These are phyloP conservation scores for Macadamia tetraphylla DNA, from an alignment of 164 flowering plant genomes.

Conservation along the genomic window DNA sequence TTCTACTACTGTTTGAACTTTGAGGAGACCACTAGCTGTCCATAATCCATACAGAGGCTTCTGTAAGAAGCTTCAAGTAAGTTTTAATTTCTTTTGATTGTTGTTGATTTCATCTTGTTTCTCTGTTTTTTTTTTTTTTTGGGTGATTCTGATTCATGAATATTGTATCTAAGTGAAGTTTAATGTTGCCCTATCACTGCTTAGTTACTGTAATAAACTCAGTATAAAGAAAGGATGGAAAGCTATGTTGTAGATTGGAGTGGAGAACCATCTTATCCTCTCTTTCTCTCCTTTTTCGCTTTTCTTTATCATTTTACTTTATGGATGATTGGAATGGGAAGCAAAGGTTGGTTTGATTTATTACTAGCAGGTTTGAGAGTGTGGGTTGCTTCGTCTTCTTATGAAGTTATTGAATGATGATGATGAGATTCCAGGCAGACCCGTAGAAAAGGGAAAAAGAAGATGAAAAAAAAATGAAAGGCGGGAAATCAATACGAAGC, in stretches of 20 bases:
- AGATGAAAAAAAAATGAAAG: constrained; percentile 5
- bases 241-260: constrained; percentile 8
- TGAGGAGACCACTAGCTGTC: background rate
- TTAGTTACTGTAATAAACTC: constrained; percentile 3
- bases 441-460: too few species aligned
- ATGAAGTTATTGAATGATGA: background rate
- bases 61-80: background rate
- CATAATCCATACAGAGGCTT: too few species aligned
- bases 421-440: constrained; percentile 22
- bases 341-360: background rate
- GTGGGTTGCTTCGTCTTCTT: background rate
- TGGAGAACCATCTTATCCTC: background rate
- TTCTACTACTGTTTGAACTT: constrained; percentile 22
- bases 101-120: too few species aligned
- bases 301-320: background rate
- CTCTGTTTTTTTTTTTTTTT: background rate
- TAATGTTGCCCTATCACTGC: too few species aligned
- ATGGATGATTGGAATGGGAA: background rate
- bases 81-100: background rate
- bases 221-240: constrained; percentile 8
- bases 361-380: constrained; percentile 2
- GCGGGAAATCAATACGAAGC: constrained; percentile 9
- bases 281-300: background rate
- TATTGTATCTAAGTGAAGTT: background rate
- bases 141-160: background rate